Evolutionary conservation across 2,329 filamentous ascomycete genomes (phyloP).

Genomic region (Truncatella angustata): DNA sequence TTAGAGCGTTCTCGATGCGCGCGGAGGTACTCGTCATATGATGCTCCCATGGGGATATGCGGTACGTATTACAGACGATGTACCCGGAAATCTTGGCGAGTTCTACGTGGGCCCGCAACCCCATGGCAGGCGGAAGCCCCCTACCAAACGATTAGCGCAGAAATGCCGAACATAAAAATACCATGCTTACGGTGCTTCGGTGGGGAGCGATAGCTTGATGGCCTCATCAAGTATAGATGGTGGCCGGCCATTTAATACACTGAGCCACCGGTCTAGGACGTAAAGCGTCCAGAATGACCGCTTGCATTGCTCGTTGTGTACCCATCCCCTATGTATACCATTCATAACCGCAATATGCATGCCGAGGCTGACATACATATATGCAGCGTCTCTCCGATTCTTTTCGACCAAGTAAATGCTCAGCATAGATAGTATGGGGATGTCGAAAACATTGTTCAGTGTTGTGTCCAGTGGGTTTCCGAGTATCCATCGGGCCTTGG

Average conservation of each 20-base stretch:
- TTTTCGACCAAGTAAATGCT: slow-evolving; percentile 48
- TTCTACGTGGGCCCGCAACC: slow-evolving; percentile 44
- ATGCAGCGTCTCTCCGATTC: slow-evolving; percentile 47
- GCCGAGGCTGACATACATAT: slow-evolving; percentile 44
- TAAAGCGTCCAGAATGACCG: slow-evolving; percentile 53
- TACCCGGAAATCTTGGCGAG: slow-evolving; percentile 46
- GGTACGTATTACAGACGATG: slow-evolving; percentile 47
- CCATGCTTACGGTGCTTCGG: slow-evolving; percentile 36
- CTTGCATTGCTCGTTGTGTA: slow-evolving; percentile 40
- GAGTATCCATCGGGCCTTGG: slow-evolving; percentile 39
- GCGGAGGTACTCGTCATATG: slow-evolving; percentile 22
- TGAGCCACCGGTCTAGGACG: slow-evolving; percentile 47
- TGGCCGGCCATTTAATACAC: slow-evolving; percentile 49
- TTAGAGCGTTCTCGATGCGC: slow-evolving; percentile 38
- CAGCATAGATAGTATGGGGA: slow-evolving; percentile 45
- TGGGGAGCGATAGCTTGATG: slow-evolving; percentile 41
- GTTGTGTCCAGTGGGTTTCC: slow-evolving; percentile 47
- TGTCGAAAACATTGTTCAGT: slow-evolving; percentile 39
- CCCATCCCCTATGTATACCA: slow-evolving; percentile 43
- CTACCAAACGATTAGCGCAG: slow-evolving; percentile 23
- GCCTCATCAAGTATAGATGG: slow-evolving; percentile 46
- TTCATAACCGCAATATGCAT: slow-evolving; percentile 48
- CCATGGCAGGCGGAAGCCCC: slow-evolving; percentile 40
- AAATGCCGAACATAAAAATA: neutral
- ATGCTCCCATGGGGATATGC: slow-evolving; percentile 32